A percentile compares a stretch with the other conserved stretches of the same genome.
Conservation (phyloP, 139 green algal genomes). For the Tetradesmus lagerheimii region DNA sequence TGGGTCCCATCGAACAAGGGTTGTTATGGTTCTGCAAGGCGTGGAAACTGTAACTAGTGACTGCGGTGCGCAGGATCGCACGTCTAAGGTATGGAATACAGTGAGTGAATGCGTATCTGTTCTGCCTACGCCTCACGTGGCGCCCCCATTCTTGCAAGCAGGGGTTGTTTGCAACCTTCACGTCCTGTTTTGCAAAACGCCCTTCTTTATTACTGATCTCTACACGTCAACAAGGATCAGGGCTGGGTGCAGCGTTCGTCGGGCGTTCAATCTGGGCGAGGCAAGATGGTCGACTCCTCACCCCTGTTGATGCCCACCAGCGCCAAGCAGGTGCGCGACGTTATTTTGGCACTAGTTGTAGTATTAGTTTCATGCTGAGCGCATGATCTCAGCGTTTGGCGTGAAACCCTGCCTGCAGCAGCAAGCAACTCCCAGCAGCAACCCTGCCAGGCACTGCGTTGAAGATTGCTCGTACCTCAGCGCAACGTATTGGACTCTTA, state of each 20-base stretch:
- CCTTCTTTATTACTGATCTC: neutral
- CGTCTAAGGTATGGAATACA: neutral
- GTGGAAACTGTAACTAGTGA: neutral
- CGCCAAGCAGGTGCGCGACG: slow-evolving; percentile 10
- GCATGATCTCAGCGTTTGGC: neutral
- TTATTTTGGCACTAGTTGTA: neutral
- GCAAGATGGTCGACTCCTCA: neutral
- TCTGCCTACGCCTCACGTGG: neutral
- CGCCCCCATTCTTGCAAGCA: neutral
- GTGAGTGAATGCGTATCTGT: neutral
- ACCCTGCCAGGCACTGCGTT: neutral
- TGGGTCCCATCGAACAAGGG: neutral
- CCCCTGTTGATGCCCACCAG: slow-evolving; percentile 36
- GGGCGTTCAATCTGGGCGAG: neutral
- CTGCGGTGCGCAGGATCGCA: neutral
- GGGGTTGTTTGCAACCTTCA: neutral
- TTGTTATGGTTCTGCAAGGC: slow-evolving; percentile 3
- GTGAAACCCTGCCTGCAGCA: neutral
- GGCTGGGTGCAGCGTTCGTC: neutral
- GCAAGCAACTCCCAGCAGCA: neutral
- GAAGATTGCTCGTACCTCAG: neutral
- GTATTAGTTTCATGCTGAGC: neutral
- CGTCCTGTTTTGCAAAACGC: neutral
- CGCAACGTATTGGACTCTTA: neutral
- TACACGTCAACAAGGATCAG: neutral